Base-by-base conservation (phyloP, 1,284 basidiomycete genomes). In the Gymnopus androsaceus region DNA sequence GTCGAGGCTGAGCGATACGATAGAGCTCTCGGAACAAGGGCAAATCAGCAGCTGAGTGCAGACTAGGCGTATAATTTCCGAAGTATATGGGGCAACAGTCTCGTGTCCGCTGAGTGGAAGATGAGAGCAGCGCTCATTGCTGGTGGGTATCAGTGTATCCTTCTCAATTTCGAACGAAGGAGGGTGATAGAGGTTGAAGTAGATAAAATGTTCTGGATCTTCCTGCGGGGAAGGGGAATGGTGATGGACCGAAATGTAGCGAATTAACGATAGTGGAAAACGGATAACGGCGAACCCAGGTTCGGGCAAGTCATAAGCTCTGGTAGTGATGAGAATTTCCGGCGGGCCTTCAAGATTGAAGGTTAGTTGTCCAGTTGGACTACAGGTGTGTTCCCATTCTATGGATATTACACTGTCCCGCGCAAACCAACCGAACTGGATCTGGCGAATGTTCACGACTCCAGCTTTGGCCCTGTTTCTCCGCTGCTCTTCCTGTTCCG, bases 371-470 rank as follows among this genome's bases (percentile, higher is more conserved):
- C 47, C 48, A 14, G 42, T 30, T n/a, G 42, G 12, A 54, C 33
- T 27, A 40, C 55, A 56, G 3, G 57, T 46, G 36, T 71, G 66
- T 66, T 84, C 81, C 74, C 78, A 81, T 67, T 87, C 84, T 47
- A 80, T 67, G 8, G 84, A 87, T 59, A 82, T 81, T 0, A 76
- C 73, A 12, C 70, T 65, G 62, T 84, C 82, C 30, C 78, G 73
- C 59, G 80, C 84, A 56, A 76, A 70, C 79, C 81, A 83, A 11
- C 83, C 82, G 60, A 85, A 79, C 57, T 79, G 77, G 25, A 87
- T 62, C 2, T 70, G 64, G 4, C 55, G 59, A 44, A 83, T 58
- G 2, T 55, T 57, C 12, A 80, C 67, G 14, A 51, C 37, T 17
- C 61, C 4, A 81, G 66, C 14, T 70, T 58, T 2, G 56, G n/a